Conservation (phyloP, 176 grass and related monocot species). For the Elymus sibiricus region DNA sequence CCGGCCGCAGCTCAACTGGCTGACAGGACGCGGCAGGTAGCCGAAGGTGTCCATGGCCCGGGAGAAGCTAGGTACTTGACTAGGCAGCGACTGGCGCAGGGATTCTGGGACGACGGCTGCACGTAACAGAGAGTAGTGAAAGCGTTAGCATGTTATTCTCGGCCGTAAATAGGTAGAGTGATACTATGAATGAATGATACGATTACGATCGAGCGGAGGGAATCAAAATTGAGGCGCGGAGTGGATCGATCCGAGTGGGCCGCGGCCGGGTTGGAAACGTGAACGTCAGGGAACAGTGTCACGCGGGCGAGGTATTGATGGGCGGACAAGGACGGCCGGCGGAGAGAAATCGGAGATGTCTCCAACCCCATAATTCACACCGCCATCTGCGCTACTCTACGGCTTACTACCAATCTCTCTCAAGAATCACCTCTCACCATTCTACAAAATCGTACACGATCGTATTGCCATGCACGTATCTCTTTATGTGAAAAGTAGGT, state of each 20-base stretch:
- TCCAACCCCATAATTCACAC: slow-evolving; percentile 20
- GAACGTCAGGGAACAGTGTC: slow-evolving; percentile 32
- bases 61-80: not conserved
- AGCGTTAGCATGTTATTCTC: not conserved
- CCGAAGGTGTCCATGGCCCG: slow-evolving; percentile 40
- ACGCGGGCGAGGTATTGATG: slow-evolving; percentile 40
- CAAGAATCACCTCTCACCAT: not conserved
- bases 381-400: not conserved
- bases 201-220: slow-evolving; percentile 7
- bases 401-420: not conserved
- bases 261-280: slow-evolving; percentile 5
- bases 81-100: slow-evolving; percentile 9
- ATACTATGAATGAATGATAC: not conserved
- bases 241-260: not conserved
- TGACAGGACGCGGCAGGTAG: slow-evolving; percentile 18
- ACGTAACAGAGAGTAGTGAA: not conserved
- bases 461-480: not conserved
- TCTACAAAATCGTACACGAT: not conserved
- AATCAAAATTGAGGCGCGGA: slow-evolving; percentile 24
- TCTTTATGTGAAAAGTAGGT: not conserved
- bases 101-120: slow-evolving; percentile 39
- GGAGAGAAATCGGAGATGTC: slow-evolving; percentile 31
- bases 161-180: not conserved
- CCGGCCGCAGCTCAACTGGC: slow-evolving; percentile 16
- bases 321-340: slow-evolving; percentile 25